These are phyloP conservation scores for Yamadazyma pseudoaaseri DNA, from an alignment of 1,139 yeast species.

Conservation along the genomic window DNA sequence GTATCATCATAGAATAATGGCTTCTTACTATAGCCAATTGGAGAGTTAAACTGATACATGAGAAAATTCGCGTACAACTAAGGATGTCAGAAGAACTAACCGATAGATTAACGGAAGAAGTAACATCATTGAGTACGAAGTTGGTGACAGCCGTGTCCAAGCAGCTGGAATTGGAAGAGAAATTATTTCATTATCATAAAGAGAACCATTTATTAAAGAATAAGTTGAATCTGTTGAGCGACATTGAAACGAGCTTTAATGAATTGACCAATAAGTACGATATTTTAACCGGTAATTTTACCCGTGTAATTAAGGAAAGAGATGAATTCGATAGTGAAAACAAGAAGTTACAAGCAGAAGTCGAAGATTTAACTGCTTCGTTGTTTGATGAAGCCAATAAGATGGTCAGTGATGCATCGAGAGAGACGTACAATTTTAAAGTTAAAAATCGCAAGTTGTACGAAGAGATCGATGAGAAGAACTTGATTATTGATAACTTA, in stretches of 20 bases:
- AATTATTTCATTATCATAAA: conserved; percentile 29
- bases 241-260: conserved; percentile 27
- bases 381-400: conserved; percentile 77
- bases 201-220: conserved; percentile 28
- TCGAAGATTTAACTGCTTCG: conserved; percentile 74
- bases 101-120: conserved; percentile 51
- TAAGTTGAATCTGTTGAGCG: conserved; percentile 17
- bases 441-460: conserved; percentile 55
- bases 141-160: conserved; percentile 60
- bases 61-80: background rate
- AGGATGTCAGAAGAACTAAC: conserved; percentile 10
- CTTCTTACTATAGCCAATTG: conserved; percentile 17
- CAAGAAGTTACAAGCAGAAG: conserved; percentile 60
- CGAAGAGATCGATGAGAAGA: conserved; percentile 71
- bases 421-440: conserved; percentile 54
- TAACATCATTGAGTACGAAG: conserved; percentile 56
- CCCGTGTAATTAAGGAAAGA: conserved; percentile 33
- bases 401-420: conserved; percentile 73
- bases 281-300: conserved; percentile 33
- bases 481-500: conserved; percentile 61
- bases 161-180: conserved; percentile 54
- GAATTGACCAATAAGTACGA: conserved; percentile 27
- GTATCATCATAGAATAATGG: conserved; percentile 11
- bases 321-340: conserved; percentile 59
- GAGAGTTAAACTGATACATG: conserved; percentile 13